These are phyloP conservation scores for Trichoderma hamatum DNA, from an alignment of 2,329 filamentous ascomycete genomes.

Conservation along the genomic window DNA sequence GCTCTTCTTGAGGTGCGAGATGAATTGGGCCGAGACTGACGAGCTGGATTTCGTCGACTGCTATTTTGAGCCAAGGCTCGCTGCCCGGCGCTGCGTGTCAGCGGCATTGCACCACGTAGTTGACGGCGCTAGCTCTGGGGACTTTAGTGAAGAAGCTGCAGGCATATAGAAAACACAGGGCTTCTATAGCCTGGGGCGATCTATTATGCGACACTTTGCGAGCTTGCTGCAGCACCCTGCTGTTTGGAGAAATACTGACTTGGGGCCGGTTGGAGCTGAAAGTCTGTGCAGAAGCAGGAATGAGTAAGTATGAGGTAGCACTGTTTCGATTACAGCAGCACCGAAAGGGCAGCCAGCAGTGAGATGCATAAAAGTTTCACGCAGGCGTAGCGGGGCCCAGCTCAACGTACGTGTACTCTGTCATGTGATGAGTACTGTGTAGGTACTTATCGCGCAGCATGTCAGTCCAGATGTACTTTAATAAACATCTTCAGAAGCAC, in stretches of 20 bases:
- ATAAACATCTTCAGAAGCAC: not conserved
- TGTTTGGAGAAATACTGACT: not conserved
- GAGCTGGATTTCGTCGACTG: conserved; percentile 29
- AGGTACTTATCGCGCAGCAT: not conserved
- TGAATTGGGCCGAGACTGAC: conserved; percentile 3
- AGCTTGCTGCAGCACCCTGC: not conserved
- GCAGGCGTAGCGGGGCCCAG: conserved; percentile 1
- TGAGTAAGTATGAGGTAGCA: not conserved
- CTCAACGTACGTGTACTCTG: not conserved
- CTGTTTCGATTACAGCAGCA: not conserved
- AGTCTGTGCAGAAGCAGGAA: not conserved
- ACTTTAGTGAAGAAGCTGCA: not conserved
- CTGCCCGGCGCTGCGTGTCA: conserved; percentile 35
- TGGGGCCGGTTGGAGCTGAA: not conserved
- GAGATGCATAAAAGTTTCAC: not conserved
- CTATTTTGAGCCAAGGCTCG: conserved; percentile 30
- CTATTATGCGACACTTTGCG: not conserved
- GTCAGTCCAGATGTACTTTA: not conserved
- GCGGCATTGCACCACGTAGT: conserved; percentile 33
- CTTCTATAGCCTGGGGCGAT: not conserved
- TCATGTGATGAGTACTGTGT: conserved; percentile 7
- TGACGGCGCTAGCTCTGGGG: not conserved
- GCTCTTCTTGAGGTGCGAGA: not conserved
- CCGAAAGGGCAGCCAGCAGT: not conserved
- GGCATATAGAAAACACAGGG: not conserved